Base-by-base conservation (phyloP, 768 basidiomycete genomes). In the Russula brevipes region DNA sequence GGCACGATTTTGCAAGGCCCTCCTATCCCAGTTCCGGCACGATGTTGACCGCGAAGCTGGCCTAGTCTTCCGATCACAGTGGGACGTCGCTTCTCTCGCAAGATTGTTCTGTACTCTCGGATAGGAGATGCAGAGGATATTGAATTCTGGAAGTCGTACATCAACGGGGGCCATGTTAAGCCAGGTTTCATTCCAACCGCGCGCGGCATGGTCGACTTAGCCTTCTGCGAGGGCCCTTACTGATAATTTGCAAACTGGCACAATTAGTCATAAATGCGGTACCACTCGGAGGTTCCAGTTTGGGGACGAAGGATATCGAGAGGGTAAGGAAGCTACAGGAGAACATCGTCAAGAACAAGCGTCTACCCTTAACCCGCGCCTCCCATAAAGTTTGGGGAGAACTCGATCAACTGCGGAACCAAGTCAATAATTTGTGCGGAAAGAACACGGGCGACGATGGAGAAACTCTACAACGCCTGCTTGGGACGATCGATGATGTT, bases 1-100 rank as follows among this genome's bases (percentile, higher is more conserved):
- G 9, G 42, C 51, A 11, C 42, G 45, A 17, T 54, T 45, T 38
- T 63, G 44, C n/a, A 52, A 42, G 31, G 57, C 41, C 6, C 42
- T 63, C 24, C 41, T 63, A 6, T 6, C 44, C 5, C 61, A 53
- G 42, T 54, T 63, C 4, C 14, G 14, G 7, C 7, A 11, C 1
- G 61, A 58, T 2, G 5, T 53, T 10, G 11, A 51, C 0, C 19
- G 19, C 5, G 30, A 57, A 16, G 51, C 44, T 17, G 19, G 50
- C 12, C 12, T 57, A 44, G 17, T 31, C 5, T 31, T 57, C 44
- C 55, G 31, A 5, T 63, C 61, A 10, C 50, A 41, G 36, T 63
- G 61, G 61, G 61, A 63, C 36, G 11, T 63, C 16, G 50, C 56
- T 19, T 57, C 56, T 30, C 56, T 63, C 49, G 55, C 50, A 38